These are phyloP conservation scores for Microthlaspi erraticum DNA, from an alignment of 345 rosid genomes.

Conservation along the genomic window DNA sequence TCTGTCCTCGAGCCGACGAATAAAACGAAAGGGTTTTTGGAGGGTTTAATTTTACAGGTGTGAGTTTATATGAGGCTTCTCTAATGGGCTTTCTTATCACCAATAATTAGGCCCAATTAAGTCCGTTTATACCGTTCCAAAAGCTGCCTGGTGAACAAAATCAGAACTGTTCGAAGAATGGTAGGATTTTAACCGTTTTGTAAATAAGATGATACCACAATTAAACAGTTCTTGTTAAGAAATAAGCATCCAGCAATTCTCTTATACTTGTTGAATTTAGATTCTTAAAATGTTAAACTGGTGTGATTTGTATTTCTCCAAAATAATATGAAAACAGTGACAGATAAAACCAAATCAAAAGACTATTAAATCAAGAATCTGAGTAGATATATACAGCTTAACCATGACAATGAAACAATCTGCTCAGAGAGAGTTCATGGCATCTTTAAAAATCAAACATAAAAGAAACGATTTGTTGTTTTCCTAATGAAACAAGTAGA, in stretches of 20 bases:
- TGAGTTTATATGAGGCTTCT: conserved; percentile 22
- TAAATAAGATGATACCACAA: too few species aligned
- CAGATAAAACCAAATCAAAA: conserved; percentile 13
- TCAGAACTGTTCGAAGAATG: too few species aligned
- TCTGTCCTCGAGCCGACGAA: conserved; percentile 15
- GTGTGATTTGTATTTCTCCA: neutral
- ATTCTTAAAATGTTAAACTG: neutral
- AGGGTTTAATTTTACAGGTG: conserved; percentile 33
- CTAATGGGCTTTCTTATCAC: conserved; percentile 9
- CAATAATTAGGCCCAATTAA: neutral
- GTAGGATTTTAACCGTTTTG: too few species aligned
- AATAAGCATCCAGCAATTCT: neutral
- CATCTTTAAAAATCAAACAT: conserved; percentile 12
- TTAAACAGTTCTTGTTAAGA: neutral
- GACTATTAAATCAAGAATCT: neutral
- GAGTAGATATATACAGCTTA: conserved; percentile 27
- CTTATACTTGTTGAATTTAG: neutral
- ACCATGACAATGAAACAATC: conserved; percentile 2
- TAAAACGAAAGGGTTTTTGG: conserved; percentile 27
- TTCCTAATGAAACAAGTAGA: conserved; percentile 20
- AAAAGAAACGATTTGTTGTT: neutral
- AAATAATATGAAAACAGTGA: neutral
- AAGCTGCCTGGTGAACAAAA: too few species aligned
- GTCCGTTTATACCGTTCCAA: too few species aligned
- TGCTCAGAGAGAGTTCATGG: neutral